Percentiles rank a stretch among this genome's conserved stretches.
Conservation (phyloP, 805 yeast genomes). For the Saturnispora halmiae region DNA sequence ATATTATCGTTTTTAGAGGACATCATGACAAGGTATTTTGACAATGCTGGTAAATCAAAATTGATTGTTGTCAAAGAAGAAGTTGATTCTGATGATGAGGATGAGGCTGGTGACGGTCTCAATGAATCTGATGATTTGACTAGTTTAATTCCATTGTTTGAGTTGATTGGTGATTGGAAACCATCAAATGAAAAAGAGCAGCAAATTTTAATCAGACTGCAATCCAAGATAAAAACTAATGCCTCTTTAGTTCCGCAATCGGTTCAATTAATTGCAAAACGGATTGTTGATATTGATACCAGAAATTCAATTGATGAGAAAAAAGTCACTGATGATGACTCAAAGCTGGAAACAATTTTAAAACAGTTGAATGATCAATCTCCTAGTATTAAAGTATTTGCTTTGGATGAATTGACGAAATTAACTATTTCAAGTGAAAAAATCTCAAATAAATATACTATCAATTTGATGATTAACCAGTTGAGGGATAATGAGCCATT, state of each 20-base stretch:
- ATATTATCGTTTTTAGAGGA: constrained; percentile 10
- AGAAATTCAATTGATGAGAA: background rate
- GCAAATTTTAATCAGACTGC: constrained; percentile 12
- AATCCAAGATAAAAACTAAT: background rate
- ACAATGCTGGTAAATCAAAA: background rate
- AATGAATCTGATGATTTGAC: constrained; percentile 24
- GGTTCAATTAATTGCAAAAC: background rate
- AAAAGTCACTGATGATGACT: constrained; percentile 28
- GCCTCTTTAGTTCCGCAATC: constrained; percentile 4
- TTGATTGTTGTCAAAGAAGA: constrained; percentile 12
- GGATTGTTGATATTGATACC: constrained; percentile 7
- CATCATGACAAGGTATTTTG: constrained; percentile 6
- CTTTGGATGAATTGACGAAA: constrained; percentile 54
- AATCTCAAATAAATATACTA: constrained; percentile 35
- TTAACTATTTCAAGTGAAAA: constrained; percentile 31
- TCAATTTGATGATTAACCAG: constrained; percentile 54
- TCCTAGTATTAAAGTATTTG: constrained; percentile 82
- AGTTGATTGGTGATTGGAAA: constrained; percentile 6
- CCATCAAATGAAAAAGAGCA: constrained; percentile 7
- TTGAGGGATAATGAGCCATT: constrained; percentile 78
- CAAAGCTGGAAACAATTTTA: constrained; percentile 47
- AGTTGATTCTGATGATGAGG: constrained; percentile 34
- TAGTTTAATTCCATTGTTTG: constrained; percentile 20
- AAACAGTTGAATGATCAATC: constrained; percentile 64
- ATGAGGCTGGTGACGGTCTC: constrained; percentile 25